A percentile compares a stretch with the other conserved stretches of the same genome.
phyloP scores from a whole-genome alignment of 2,329 filamentous ascomycete species.

The Paramyrothecium sp. region DNA sequence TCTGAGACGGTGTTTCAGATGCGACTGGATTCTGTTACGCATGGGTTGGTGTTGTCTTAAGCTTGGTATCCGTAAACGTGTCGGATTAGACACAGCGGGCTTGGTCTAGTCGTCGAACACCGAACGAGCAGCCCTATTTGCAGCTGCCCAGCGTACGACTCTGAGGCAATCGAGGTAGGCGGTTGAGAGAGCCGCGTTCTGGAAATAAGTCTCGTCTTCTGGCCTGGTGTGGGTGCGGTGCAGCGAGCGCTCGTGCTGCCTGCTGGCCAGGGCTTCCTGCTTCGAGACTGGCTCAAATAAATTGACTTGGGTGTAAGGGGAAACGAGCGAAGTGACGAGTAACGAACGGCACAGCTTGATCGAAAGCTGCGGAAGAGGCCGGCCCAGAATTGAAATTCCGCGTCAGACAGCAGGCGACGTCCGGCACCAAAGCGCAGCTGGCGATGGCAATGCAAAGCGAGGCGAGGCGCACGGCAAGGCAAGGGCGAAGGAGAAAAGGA shows the following conservation, averaged over 20 bases:
- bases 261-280: neutral
- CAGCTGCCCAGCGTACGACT: neutral
- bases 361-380: neutral
- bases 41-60: neutral
- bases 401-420: neutral
- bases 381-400: neutral
- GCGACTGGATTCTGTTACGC: neutral
- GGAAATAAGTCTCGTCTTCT: too few relatives aligned
- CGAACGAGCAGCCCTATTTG: too few relatives aligned
- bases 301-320: neutral
- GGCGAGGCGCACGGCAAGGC: slow-evolving; percentile 9
- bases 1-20: neutral
- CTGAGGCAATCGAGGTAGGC: neutral
- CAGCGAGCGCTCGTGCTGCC: too few relatives aligned
- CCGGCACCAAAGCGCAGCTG: slow-evolving; percentile 18
- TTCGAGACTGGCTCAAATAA: neutral
- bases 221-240: too few relatives aligned
- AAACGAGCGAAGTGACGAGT: neutral
- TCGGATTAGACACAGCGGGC: neutral
- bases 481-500: slow-evolving; percentile 1
- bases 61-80: neutral
- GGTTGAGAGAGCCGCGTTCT: neutral
- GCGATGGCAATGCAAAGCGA: slow-evolving; percentile 19
- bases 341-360: neutral
- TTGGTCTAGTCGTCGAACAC: neutral